These are phyloP conservation scores for Cochlearia excelsa DNA, from an alignment of 345 rosid species.

Conservation along the genomic window DNA sequence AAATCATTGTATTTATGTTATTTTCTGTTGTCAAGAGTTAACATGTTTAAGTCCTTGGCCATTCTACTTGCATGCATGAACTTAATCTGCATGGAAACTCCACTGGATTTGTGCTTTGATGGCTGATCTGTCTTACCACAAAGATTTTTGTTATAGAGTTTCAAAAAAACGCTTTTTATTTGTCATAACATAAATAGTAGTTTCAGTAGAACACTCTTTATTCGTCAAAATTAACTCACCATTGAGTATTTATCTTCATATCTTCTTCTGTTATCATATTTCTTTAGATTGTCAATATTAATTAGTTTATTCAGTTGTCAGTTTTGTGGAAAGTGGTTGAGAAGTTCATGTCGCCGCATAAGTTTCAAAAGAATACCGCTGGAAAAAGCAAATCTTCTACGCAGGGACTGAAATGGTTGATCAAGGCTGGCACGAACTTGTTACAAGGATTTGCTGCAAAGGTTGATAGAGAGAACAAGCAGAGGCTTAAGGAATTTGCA, in stretches of 20 bases:
- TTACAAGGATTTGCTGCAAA: conserved; percentile 60
- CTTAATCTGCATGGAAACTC: conserved; percentile 95
- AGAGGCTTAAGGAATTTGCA: conserved; percentile 76
- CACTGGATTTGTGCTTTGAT: conserved; percentile 76
- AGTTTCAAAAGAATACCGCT: conserved; percentile 39
- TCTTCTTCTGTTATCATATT: conserved; percentile 13
- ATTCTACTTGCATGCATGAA: conserved; percentile 56
- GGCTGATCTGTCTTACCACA: conserved; percentile 78
- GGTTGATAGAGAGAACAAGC: conserved; percentile 66
- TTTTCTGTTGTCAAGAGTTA: conserved; percentile 5
- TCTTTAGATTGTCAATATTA: conserved; percentile 39
- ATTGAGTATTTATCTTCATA: too few relatives aligned
- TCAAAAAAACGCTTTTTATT: too few relatives aligned
- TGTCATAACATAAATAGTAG: background rate
- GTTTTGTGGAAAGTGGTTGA: conserved; percentile 91
- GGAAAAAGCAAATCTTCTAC: conserved; percentile 47
- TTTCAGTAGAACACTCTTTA: conserved; percentile 5
- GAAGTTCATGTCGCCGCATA: conserved; percentile 51
- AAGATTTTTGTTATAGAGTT: conserved; percentile 47
- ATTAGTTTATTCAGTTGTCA: conserved; percentile 79
- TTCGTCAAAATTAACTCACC: background rate
- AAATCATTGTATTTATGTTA: background rate
- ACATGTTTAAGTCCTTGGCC: background rate
- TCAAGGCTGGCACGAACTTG: conserved; percentile 71
- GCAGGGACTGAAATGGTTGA: conserved; percentile 68